phyloP scores from a whole-genome alignment of 2,329 filamentous ascomycete genomes.

The Neoarthrinium moseri region DNA sequence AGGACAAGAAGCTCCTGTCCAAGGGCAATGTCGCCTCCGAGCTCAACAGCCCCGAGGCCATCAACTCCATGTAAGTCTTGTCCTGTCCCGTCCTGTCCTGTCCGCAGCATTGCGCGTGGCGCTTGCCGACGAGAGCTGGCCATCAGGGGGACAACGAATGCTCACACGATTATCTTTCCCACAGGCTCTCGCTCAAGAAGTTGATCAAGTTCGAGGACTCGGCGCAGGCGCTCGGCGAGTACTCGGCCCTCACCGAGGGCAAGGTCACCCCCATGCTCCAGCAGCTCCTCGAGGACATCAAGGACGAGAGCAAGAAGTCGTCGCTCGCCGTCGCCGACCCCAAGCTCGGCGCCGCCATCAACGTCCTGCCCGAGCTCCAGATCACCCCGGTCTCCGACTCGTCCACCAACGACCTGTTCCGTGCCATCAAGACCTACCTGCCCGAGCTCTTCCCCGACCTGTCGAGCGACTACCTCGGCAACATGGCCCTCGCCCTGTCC shows the following conservation, averaged over 20 bases:
- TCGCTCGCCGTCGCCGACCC: constrained; percentile 92
- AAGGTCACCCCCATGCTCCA: constrained; percentile 90
- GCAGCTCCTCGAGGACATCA: constrained; percentile 80
- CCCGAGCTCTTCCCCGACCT: constrained; percentile 89
- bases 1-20: constrained; percentile 97
- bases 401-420: constrained; percentile 83
- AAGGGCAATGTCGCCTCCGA: constrained; percentile 76
- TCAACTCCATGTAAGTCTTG: constrained; percentile 75
- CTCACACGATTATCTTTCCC: constrained; percentile 1
- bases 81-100: constrained; percentile 3
- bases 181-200: constrained; percentile 88
- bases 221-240: constrained; percentile 85
- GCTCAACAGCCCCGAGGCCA: constrained; percentile 76
- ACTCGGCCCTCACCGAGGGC: constrained; percentile 83
- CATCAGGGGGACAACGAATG: background rate
- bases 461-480: constrained; percentile 79
- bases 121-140: no score
- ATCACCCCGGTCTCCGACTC: constrained; percentile 82
- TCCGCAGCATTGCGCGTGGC: constrained; percentile 1
- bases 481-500: constrained; percentile 93
- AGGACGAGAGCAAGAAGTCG: constrained; percentile 97
- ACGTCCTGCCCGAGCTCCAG: constrained; percentile 84
- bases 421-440: constrained; percentile 88
- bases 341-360: constrained; percentile 88
- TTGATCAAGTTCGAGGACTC: constrained; percentile 98